Base-by-base conservation (phyloP, 805 yeast species). In the Komagataella ulmi region DNA sequence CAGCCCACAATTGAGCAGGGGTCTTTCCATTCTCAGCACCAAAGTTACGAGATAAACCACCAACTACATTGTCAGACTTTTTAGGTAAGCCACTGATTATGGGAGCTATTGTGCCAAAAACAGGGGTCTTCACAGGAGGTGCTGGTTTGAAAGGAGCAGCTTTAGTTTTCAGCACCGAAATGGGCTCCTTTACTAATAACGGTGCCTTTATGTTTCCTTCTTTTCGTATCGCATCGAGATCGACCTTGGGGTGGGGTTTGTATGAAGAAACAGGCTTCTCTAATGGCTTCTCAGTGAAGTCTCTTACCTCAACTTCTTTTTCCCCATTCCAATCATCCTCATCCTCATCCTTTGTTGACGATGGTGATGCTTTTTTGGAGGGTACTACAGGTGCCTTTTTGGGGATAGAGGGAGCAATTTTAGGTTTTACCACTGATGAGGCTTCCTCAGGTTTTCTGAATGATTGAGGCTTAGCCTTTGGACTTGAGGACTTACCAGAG, bases 1-100 rank as follows among this genome's bases (percentile, higher is more conserved):
- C 97, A 21, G 97, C 97, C 97, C 97, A 89, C 24, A 87, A 60
- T 69, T 89, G 97, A 24, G 97, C 97, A 21, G 97, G 97, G 6
- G 96, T 85, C 66, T 88, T 86, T 54, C 96, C 97, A 54, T 75
- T 77, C 55, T 77, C 77, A 51, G 83, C 69, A 55, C 78, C 93
- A 63, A 77, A 83, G 63, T 79, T 74, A 61, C 76, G 71, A 24
- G 79, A 73, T 49, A 80, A 68, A 45, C 88, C 91, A 51, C 81
- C 80, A 48, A 76, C 74, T 3, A 74, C 66, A 54, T 76, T 73
- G 24, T 73, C 73, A 19, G 69, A 67, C 47, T 63, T 61, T 46
- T 61, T 59, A 24, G 69, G 68, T n/a, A 54, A 45, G 6, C 57
- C 54, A 30, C 57, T 64, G 51, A 59, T 64, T 10, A 58, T 49